A percentile compares a stretch with the other conserved stretches of the same genome.
These are phyloP conservation scores for Leishmania amazonensis DNA, from an alignment of 208 protist genomes.

Conservation along the genomic window DNA sequence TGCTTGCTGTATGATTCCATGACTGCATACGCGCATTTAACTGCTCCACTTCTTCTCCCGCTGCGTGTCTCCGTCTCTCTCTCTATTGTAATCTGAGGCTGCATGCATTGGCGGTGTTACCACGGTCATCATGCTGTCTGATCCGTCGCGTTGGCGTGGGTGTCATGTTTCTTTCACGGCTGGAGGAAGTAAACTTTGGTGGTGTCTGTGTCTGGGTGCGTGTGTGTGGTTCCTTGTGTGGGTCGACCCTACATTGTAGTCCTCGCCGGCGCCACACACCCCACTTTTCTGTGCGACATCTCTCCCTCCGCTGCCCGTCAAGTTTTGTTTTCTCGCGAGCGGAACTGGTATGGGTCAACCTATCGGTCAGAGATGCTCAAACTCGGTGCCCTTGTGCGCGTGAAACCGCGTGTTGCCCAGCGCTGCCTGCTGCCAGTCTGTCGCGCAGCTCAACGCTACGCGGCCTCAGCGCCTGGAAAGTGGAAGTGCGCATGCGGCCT, in stretches of 20 bases:
- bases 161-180: background rate
- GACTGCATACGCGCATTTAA: background rate
- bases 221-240: background rate
- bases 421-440: background rate
- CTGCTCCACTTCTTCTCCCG: background rate
- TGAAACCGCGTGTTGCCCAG: background rate
- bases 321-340: background rate
- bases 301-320: background rate
- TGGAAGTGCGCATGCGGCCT: slow-evolving; percentile 81
- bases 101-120: background rate
- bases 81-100: background rate
- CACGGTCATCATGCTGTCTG: background rate
- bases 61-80: background rate
- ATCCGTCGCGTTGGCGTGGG: background rate
- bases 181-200: too few relatives aligned
- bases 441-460: background rate
- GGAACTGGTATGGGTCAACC: background rate
- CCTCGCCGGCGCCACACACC: background rate
- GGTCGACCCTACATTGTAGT: background rate
- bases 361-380: slow-evolving; percentile 3
- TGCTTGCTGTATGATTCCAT: background rate
- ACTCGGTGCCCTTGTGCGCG: background rate
- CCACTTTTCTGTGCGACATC: background rate
- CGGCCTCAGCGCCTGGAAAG: slow-evolving; percentile 11
- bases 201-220: background rate